These are phyloP conservation scores for Schizosaccharomyces octosporus DNA, from an alignment of 805 yeast genomes.

Conservation along the genomic window DNA sequence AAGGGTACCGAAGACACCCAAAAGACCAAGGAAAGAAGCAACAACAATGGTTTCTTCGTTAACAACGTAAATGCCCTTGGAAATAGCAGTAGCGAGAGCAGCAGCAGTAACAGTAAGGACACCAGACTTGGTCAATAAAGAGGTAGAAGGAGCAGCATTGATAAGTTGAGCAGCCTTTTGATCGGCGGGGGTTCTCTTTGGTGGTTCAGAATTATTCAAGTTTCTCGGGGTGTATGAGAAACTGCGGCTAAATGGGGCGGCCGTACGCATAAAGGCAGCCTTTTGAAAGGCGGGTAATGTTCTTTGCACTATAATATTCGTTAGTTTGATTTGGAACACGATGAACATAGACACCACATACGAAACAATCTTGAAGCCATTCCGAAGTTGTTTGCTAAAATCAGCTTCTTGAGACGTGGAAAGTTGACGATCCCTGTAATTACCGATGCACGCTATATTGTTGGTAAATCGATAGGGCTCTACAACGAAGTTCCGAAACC, in stretches of 20 bases:
- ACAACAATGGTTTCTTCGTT: constrained; percentile 83
- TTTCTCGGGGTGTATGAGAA: not conserved
- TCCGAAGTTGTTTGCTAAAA: not conserved
- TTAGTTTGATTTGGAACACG: not conserved
- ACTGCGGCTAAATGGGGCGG: not conserved
- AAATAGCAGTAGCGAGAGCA: constrained; percentile 78
- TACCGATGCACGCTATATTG: not conserved
- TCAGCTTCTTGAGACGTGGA: not conserved
- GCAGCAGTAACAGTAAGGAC: constrained; percentile 85
- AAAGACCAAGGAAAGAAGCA: constrained; percentile 53
- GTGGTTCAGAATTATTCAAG: not conserved
- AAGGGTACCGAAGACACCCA: constrained; percentile 54
- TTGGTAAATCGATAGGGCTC: not conserved
- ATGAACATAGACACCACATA: not conserved
- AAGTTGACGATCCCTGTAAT: not conserved
- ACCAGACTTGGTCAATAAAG: constrained; percentile 74
- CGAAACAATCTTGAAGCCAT: not conserved
- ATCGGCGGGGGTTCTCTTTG: constrained; percentile 44
- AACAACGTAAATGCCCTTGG: constrained; percentile 75
- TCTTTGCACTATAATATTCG: not conserved
- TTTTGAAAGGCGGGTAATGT: not conserved
- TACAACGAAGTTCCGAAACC: not conserved
- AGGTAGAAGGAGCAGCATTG: constrained; percentile 82
- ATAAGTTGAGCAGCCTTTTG: constrained; percentile 72
- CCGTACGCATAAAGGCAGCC: not conserved